Evolutionary conservation across 2,329 filamentous ascomycete genomes (phyloP), one percentile per base, ranked within the genome.

Genomic region (Lachnellula occidentalis): DNA sequence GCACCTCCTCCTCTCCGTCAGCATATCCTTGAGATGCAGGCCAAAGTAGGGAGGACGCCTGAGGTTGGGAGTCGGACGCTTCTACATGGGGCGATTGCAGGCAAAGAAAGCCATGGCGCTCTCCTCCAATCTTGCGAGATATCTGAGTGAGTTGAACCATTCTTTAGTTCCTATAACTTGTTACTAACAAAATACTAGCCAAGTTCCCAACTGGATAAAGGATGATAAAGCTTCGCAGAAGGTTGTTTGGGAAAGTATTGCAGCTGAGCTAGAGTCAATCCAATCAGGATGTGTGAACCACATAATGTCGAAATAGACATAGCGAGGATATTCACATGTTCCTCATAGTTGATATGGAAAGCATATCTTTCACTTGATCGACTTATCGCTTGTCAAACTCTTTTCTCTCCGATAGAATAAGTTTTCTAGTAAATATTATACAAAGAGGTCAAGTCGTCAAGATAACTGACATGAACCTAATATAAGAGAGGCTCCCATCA

Each of bases 1-100:
- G 59, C 59, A 37, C 46, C 54, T 45, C 42, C 42, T 17, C 54
- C 24, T 3, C 59, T 61, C 41, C 36, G 50, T 14, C 36, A 52
- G 21, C 27, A 50, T 1, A 41, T 65, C 11, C 49, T 34, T 2
- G 51, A 51, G 14, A 34, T 47, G 37, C 60, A 59, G 39, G 50
- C 45, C 21, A 27, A 54, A 34, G 52, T 57, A 34, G 65, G 63
- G 2, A 56, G 66, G n/a, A 66, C 61, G 2, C 64, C 66, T 0
- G 67, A 70, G 48, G 58, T 58, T 12, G 65, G 67, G n/a, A 68
- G 66, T 45, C 57, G 67, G 5, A 68, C 66, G 15, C 53, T 70
- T 22, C 43, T 70, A 27, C 56, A 66, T 50, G 67, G 54, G 5
- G 59, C 56, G 14, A 59, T 64, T 24, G 66, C 52, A 11, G 65